Percentiles rank a stretch among this genome's conserved stretches.
Conservation (phyloP, 495 filamentous ascomycete genomes). For the Amphirosellinia nigrospora region DNA sequence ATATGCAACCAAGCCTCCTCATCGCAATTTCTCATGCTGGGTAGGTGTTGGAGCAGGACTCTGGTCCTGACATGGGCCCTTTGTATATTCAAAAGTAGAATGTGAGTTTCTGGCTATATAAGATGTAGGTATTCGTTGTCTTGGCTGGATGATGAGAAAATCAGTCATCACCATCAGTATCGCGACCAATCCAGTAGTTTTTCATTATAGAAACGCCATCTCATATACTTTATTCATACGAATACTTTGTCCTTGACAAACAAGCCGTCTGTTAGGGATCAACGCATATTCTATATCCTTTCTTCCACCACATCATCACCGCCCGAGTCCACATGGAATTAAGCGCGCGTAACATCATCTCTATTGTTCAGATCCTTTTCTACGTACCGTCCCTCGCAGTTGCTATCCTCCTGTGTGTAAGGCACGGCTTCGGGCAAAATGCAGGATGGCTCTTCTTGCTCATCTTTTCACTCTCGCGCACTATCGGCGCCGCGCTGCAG, state of each 20-base stretch:
- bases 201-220: not conserved
- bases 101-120: constrained; percentile 7
- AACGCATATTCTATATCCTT: not conserved
- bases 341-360: constrained; percentile 38
- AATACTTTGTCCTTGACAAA: not conserved
- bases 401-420: constrained; percentile 37
- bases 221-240: not conserved
- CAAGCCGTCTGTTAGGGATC: not conserved
- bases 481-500: constrained; percentile 41
- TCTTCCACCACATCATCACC: not conserved
- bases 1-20: constrained; percentile 4
- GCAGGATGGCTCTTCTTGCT: constrained; percentile 44
- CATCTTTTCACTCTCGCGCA: constrained; percentile 43
- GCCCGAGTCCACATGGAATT: constrained; percentile 30
- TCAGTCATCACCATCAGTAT: not conserved
- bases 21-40: not conserved
- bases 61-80: not conserved
- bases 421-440: constrained; percentile 43
- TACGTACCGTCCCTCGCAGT: constrained; percentile 37
- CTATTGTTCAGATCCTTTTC: constrained; percentile 43
- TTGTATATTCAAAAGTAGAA: not conserved
- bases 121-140: constrained; percentile 9
- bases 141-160: not conserved
- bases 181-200: not conserved
- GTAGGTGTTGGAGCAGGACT: not conserved